Conservation (phyloP, 139 green algal genomes). For the Volvox africanus region DNA sequence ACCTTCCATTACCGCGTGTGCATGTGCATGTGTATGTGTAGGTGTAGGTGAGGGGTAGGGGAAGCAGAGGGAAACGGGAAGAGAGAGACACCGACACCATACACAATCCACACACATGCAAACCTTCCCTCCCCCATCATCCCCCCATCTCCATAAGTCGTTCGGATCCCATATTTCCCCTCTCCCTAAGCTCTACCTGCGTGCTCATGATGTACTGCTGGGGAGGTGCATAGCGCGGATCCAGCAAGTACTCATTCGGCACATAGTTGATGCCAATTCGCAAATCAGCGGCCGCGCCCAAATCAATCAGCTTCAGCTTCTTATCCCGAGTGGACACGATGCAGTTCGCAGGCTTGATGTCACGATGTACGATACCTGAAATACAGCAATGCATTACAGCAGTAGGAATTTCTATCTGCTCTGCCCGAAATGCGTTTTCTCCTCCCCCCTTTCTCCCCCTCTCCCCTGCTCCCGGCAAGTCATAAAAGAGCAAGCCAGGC, state of each 20-base stretch:
- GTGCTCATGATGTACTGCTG: conserved; percentile 95
- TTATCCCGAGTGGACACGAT: conserved; percentile 76
- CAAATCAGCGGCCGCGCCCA: conserved; percentile 92
- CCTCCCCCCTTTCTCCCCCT: background rate
- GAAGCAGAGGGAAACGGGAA: background rate
- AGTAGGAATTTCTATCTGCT: no score
- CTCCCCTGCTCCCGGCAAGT: no score
- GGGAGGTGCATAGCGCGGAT: conserved; percentile 90
- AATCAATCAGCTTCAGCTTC: conserved; percentile 92
- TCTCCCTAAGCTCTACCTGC: conserved; percentile 21
- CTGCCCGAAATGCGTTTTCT: no score
- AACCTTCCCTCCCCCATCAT: background rate
- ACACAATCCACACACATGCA: background rate
- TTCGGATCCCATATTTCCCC: no score
- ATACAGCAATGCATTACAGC: no score
- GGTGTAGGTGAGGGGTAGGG: no score
- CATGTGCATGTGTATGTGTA: no score
- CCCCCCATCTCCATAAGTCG: background rate
- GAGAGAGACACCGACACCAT: background rate
- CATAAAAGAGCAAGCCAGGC: no score
- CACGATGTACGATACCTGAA: conserved; percentile 89
- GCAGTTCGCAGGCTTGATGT: conserved; percentile 94
- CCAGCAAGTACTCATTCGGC: conserved; percentile 93
- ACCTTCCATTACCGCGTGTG: no score
- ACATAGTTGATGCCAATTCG: conserved; percentile 94